Evolutionary conservation across 225 moss, liverwort and hornwort species (phyloP), one percentile per base, ranked within the genome.

Genomic region (Asterella californica): DNA sequence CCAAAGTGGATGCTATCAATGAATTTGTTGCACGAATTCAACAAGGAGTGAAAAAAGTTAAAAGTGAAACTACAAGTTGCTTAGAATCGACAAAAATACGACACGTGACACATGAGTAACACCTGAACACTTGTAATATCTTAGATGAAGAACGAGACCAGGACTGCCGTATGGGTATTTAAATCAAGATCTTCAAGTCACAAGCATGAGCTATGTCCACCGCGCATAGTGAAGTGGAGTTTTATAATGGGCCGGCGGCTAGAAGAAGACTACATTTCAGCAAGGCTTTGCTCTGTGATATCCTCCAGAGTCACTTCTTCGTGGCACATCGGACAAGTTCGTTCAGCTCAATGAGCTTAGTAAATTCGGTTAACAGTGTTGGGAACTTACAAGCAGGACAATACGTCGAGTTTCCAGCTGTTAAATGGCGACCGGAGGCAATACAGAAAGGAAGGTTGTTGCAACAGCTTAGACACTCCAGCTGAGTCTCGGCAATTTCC

Each of bases 391-490:
- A 78, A n/a, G 64, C 47, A 6, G 78, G 78, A 65, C 78, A 78
- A 48, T 10, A 25, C 7, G 78, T 78, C 15, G 25, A 78, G 47
- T 63, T 15, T 9, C 21, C 49, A 10, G 65, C 46, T 17, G 47
- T 60, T 6, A 78, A 12, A 29, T 78, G 78, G 14, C 78, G 63
- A 24, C 78, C 78, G 9, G 78, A 65, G 27, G 78, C 78, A 47
- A 78, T 66, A 29, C 78, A 78, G 33, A 78, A 78, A 4, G 78
- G 78, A 19, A 78, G 42, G n/a, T 78, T n/a, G n/a, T 78, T 78
- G 24, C 78, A 45, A 66, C 78, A 78, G 30, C 66, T 78, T 17
- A 64, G 78, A 30, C 78, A 78, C 21, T 78, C 78, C 38, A 78
- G 11, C 33, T 78, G 78, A 30, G 78, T 78, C 33, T 78, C 78